phyloP scores from a whole-genome alignment of 352 stramenopile genomes.

The Phytophthora constricta region DNA sequence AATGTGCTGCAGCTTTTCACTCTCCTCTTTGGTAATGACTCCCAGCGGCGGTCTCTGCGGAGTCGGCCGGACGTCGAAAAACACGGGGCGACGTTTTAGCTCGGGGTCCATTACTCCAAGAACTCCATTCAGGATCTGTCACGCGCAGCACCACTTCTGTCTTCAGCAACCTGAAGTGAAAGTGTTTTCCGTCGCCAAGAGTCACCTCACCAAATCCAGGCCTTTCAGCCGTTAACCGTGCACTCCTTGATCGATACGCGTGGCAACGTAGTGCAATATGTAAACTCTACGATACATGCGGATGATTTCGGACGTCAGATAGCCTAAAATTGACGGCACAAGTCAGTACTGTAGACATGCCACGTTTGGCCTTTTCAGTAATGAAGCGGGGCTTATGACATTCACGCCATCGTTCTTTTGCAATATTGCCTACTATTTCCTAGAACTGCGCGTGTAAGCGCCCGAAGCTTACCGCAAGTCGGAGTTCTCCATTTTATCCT shows the following conservation, averaged over 20 bases:
- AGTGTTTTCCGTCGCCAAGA: constrained; percentile 27
- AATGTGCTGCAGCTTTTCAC: constrained; percentile 43
- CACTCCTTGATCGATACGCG: too few relatives aligned
- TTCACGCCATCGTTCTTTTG: constrained; percentile 19
- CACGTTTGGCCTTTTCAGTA: background rate
- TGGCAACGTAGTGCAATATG: too few relatives aligned
- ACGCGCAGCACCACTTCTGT: too few relatives aligned
- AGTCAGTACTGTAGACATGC: background rate
- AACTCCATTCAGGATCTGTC: constrained; percentile 11
- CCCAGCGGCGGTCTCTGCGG: constrained; percentile 45
- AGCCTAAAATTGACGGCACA: background rate
- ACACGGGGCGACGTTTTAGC: constrained; percentile 54
- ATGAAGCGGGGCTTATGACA: constrained; percentile 1
- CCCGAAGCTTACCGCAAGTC: constrained; percentile 56
- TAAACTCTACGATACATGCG: too few relatives aligned
- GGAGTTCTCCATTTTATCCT: constrained; percentile 51
- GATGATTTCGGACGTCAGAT: background rate
- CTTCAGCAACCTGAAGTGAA: background rate
- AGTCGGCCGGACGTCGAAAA: constrained; percentile 59
- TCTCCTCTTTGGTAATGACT: constrained; percentile 58
- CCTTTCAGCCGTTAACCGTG: too few relatives aligned
- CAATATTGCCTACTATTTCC: constrained; percentile 15
- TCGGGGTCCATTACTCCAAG: constrained; percentile 51
- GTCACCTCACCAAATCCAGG: constrained; percentile 13
- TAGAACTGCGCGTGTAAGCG: background rate